Conservation (phyloP, 768 basidiomycete species). For the Chalciporus pseudorubinellus region DNA sequence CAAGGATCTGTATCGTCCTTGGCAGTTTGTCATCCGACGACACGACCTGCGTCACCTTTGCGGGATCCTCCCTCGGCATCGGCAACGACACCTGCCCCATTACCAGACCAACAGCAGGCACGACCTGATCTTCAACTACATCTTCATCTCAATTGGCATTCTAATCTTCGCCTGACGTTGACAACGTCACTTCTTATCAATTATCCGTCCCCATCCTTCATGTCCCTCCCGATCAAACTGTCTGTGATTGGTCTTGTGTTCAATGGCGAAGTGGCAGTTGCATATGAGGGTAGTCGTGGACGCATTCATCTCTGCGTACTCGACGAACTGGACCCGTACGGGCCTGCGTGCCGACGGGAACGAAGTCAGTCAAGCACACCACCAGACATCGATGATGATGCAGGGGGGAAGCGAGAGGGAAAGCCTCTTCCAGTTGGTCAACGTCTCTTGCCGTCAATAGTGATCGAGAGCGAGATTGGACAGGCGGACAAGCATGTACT, state of each 20-base stretch:
- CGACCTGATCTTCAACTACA: slow-evolving; percentile 83
- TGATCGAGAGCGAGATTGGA: slow-evolving; percentile 96
- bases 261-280: slow-evolving; percentile 82
- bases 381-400: slow-evolving; percentile 63
- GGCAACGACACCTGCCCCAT: background rate
- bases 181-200: slow-evolving; percentile 94
- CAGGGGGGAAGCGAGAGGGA: slow-evolving; percentile 41
- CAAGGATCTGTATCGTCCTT: slow-evolving; percentile 13
- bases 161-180: slow-evolving; percentile 84
- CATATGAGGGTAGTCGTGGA: slow-evolving; percentile 80
- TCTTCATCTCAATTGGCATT: slow-evolving; percentile 80
- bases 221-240: slow-evolving; percentile 93
- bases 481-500: slow-evolving; percentile 93
- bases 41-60: slow-evolving; percentile 13
- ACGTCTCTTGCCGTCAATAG: slow-evolving; percentile 78
- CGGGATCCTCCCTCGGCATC: slow-evolving; percentile 5
- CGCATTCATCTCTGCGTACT: slow-evolving; percentile 87
- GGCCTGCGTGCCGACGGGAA: slow-evolving; percentile 62
- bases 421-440: slow-evolving; percentile 81
- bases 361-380: slow-evolving; percentile 48
- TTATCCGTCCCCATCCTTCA: slow-evolving; percentile 94
- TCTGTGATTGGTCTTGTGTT: slow-evolving; percentile 89
- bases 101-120: slow-evolving; percentile 26
- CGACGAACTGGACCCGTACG: slow-evolving; percentile 84
- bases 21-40: slow-evolving; percentile 16